Conservation (phyloP, 768 basidiomycete genomes). For the Tubosaeta sp. region DNA sequence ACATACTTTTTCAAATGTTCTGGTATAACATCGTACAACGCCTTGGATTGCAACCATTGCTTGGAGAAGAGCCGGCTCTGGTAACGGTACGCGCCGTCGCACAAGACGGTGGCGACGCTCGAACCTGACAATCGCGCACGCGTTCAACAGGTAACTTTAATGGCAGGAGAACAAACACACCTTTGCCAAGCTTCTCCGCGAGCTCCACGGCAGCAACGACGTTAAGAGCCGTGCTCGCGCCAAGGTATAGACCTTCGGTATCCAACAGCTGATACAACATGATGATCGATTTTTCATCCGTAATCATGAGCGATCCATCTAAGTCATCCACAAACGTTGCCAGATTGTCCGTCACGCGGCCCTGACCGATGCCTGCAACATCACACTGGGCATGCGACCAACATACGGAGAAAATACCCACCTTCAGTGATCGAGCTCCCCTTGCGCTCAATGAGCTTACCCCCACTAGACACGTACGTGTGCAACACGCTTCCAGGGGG, state of each 20-base stretch:
- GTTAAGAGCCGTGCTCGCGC: conserved; percentile 91
- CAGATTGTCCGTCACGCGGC: conserved; percentile 90
- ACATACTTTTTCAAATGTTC: conserved; percentile 83
- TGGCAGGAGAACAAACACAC: conserved; percentile 32
- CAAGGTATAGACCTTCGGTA: conserved; percentile 90
- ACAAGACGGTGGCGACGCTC: conserved; percentile 82
- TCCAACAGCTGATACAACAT: conserved; percentile 95
- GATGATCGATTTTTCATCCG: conserved; percentile 84
- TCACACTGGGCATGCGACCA: not conserved
- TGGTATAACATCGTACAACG: conserved; percentile 74
- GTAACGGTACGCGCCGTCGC: conserved; percentile 96
- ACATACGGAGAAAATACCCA: conserved; percentile 24
- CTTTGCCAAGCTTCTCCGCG: conserved; percentile 80
- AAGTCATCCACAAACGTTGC: conserved; percentile 74
- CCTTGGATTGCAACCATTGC: conserved; percentile 84
- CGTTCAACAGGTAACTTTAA: no score
- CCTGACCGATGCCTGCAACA: conserved; percentile 86
- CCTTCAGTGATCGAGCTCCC: conserved; percentile 95
- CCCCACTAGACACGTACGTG: conserved; percentile 76
- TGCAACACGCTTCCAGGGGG: conserved; percentile 93
- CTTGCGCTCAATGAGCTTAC: conserved; percentile 66
- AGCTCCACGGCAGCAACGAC: conserved; percentile 92
- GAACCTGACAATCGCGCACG: conserved; percentile 47
- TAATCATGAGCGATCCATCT: conserved; percentile 78
- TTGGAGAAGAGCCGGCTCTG: conserved; percentile 95